A percentile compares a stretch with the other conserved stretches of the same genome.
These are phyloP conservation scores for Alloteropsis angusta DNA, from an alignment of 202 grass and related monocot genomes.

Conservation along the genomic window DNA sequence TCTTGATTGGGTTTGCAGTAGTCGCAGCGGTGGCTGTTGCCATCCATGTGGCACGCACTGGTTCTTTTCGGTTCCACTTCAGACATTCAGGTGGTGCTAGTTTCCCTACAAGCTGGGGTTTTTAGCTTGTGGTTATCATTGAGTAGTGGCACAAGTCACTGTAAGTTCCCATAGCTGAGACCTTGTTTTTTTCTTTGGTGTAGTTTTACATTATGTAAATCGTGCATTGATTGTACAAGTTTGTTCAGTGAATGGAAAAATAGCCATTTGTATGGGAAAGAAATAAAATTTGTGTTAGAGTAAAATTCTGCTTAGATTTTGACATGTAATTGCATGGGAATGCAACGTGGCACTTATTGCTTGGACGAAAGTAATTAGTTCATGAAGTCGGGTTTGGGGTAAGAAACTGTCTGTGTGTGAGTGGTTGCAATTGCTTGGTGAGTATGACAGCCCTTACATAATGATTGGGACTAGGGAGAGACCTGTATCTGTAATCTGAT, in stretches of 20 bases:
- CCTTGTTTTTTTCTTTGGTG: neutral
- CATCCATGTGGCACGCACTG: slow-evolving; percentile 27
- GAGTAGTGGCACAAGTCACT: neutral
- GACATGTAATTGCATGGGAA: neutral
- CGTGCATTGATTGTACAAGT: neutral
- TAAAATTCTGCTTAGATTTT: neutral
- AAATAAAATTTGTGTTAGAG: neutral
- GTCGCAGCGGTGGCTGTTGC: slow-evolving; percentile 36
- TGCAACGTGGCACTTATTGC: neutral
- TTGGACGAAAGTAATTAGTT: neutral
- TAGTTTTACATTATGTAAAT: slow-evolving; percentile 10
- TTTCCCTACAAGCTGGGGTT: slow-evolving; percentile 44
- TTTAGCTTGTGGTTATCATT: slow-evolving; percentile 2
- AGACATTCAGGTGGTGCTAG: slow-evolving; percentile 30
- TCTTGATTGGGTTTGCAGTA: slow-evolving; percentile 31
- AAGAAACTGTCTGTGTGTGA: neutral
- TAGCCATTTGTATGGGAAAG: neutral
- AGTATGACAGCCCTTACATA: neutral
- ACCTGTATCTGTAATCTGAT: neutral
- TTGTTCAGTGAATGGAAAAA: slow-evolving; percentile 3
- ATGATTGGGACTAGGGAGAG: neutral
- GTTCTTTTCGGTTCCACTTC: slow-evolving; percentile 30
- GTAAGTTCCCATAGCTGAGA: neutral
- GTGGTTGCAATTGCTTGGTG: too few species aligned
- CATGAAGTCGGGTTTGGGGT: too few species aligned